Conservation (phyloP, 768 basidiomycete genomes). For the Dioszegia hungarica region DNA sequence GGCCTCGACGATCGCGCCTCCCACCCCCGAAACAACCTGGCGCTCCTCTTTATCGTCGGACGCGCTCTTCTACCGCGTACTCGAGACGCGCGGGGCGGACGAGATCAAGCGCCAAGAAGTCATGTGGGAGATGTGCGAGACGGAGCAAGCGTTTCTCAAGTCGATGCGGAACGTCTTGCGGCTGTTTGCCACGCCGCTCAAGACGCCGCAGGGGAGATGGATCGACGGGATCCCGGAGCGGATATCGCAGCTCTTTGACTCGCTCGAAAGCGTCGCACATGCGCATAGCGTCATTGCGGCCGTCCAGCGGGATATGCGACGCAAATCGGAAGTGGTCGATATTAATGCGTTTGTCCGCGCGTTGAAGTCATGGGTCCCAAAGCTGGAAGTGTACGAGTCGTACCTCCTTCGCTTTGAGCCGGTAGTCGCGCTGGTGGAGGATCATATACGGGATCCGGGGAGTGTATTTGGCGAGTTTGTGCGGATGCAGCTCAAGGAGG, state of each 20-base stretch:
- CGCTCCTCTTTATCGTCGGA: constrained; percentile 23
- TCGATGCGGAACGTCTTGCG: constrained; percentile 63
- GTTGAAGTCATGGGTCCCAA: constrained; percentile 60
- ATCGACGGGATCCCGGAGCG: constrained; percentile 69
- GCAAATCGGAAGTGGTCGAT: constrained; percentile 47
- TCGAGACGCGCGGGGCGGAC: constrained; percentile 51
- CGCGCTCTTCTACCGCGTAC: constrained; percentile 27
- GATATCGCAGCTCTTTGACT: constrained; percentile 71
- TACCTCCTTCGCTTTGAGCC: constrained; percentile 71
- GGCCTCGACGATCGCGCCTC: constrained; percentile 7
- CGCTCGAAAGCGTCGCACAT: constrained; percentile 79
- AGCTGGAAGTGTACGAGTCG: constrained; percentile 77
- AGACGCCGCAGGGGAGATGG: constrained; percentile 68
- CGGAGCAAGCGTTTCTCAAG: constrained; percentile 66
- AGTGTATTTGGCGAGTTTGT: constrained; percentile 84
- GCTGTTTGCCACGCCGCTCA: constrained; percentile 73
- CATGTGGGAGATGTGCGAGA: constrained; percentile 63
- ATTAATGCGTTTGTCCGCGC: constrained; percentile 59
- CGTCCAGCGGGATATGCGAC: constrained; percentile 53
- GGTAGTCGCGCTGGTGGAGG: constrained; percentile 57
- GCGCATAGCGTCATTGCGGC: constrained; percentile 65
- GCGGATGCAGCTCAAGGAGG: constrained; percentile 54
- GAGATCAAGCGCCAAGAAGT: constrained; percentile 65
- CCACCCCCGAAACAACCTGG: constrained; percentile 28
- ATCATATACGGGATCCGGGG: constrained; percentile 53